Evolutionary conservation across 1,139 yeast genomes (phyloP).

Genomic region (Candida albicans): DNA sequence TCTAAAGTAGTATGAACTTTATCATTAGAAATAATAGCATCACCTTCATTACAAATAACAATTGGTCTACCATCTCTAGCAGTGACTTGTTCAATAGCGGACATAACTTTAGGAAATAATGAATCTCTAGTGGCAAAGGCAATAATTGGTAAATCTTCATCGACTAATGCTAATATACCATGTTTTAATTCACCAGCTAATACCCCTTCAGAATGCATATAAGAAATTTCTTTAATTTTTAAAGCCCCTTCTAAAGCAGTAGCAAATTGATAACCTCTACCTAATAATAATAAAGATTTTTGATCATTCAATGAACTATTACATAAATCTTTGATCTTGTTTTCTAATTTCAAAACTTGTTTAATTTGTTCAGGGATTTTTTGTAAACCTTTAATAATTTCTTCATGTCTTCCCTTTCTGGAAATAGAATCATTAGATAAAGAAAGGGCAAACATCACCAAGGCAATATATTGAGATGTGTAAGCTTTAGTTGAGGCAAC

Average conservation of each 20-base stretch:
- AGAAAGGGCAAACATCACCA: slow-evolving; percentile 94
- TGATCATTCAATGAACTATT: slow-evolving; percentile 70
- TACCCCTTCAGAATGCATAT: slow-evolving; percentile 99
- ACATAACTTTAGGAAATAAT: slow-evolving; percentile 91
- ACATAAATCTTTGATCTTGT: slow-evolving; percentile 74
- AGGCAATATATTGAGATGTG: slow-evolving; percentile 96
- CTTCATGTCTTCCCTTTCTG: slow-evolving; percentile 69
- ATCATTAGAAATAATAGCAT: slow-evolving; percentile 52
- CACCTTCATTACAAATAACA: slow-evolving; percentile 88
- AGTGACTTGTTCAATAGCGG: slow-evolving; percentile 94
- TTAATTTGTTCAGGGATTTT: slow-evolving; percentile 84
- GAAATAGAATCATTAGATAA: slow-evolving; percentile 90
- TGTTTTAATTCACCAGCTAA: slow-evolving; percentile 98
- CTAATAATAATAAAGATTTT: slow-evolving; percentile 84
- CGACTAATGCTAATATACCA: slow-evolving; percentile 96
- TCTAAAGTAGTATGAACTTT: slow-evolving; percentile 71
- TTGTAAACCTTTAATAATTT: slow-evolving; percentile 84
- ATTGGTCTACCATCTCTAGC: slow-evolving; percentile 98
- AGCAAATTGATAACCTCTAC: slow-evolving; percentile 97
- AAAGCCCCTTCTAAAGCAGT: slow-evolving; percentile 98
- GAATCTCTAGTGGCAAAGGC: slow-evolving; percentile 98
- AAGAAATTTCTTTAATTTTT: slow-evolving; percentile 96
- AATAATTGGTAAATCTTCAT: slow-evolving; percentile 88
- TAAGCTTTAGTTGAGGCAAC: slow-evolving; percentile 99
- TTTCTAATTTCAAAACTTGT: slow-evolving; percentile 71